Evolutionary conservation across 257 asterid genomes (phyloP).

Genomic region (Cynanchum wilfordii): DNA sequence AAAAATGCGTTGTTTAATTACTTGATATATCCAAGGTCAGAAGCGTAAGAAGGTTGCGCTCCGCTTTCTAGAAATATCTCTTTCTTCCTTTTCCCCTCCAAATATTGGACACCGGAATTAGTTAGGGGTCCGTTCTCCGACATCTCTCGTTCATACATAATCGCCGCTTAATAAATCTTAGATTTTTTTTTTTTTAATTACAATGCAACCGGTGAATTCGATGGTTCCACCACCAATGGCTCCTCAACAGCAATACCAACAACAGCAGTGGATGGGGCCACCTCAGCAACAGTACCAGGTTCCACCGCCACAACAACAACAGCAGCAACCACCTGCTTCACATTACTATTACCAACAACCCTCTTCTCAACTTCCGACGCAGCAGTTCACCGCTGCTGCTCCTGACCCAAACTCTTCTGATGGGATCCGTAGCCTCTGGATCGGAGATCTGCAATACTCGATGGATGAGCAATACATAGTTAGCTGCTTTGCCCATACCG

Average conservation of each 20-base stretch:
- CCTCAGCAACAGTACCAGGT: constrained; percentile 54
- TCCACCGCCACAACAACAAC: constrained; percentile 62
- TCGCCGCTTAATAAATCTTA: not conserved
- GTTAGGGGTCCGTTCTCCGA: not conserved
- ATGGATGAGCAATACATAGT: constrained; percentile 76
- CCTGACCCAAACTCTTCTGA: constrained; percentile 40
- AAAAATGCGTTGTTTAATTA: too few species aligned
- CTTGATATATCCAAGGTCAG: not conserved
- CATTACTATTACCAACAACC: constrained; percentile 66
- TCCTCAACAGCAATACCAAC: constrained; percentile 42
- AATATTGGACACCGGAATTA: not conserved
- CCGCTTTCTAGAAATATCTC: constrained; percentile 1
- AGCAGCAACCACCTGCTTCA: constrained; percentile 28
- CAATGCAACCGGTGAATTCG: constrained; percentile 59
- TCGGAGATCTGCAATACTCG: constrained; percentile 95
- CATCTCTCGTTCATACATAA: not conserved
- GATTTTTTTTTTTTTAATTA: not conserved
- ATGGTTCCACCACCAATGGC: constrained; percentile 60
- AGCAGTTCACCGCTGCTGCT: constrained; percentile 33
- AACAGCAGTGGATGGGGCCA: constrained; percentile 56
- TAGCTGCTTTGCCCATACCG: constrained; percentile 49
- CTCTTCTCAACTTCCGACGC: constrained; percentile 34
- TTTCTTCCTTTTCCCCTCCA: not conserved
- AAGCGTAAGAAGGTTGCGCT: not conserved
- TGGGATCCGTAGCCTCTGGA: constrained; percentile 85